A percentile compares a stretch with the other conserved stretches of the same genome.
Conservation (phyloP, 345 rosid genomes). For the Orychophragmus violaceus region DNA sequence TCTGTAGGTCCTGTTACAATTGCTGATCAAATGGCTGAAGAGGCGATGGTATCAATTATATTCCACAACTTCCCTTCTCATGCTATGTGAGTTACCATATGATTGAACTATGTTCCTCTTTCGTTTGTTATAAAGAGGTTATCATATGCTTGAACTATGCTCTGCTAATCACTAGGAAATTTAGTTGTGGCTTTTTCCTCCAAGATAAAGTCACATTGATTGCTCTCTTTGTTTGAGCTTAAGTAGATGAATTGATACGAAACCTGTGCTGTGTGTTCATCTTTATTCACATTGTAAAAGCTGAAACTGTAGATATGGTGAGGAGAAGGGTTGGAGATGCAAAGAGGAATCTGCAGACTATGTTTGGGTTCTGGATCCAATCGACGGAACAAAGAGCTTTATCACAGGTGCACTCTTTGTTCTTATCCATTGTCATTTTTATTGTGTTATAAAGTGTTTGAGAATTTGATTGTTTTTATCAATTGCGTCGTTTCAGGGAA, state of each 20-base stretch:
- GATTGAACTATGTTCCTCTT: neutral
- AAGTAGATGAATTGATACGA: neutral
- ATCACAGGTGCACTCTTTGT: constrained; percentile 56
- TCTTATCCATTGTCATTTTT: neutral
- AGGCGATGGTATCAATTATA: constrained; percentile 73
- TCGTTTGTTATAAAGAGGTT: neutral
- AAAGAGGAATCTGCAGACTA: constrained; percentile 66
- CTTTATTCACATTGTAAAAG: neutral
- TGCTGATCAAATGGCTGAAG: constrained; percentile 91
- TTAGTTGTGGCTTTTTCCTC: neutral
- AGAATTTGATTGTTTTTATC: neutral
- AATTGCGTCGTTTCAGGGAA: constrained; percentile 53
- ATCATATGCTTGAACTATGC: neutral
- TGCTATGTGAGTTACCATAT: constrained; percentile 73
- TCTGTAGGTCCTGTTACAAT: constrained; percentile 93
- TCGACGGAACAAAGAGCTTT: constrained; percentile 94
- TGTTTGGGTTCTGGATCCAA: constrained; percentile 98
- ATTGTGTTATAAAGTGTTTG: neutral
- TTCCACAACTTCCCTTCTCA: constrained; percentile 76
- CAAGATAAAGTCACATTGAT: neutral
- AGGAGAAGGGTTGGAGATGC: constrained; percentile 98
- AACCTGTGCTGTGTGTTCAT: neutral
- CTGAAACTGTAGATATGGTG: constrained; percentile 65
- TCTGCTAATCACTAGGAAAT: neutral
- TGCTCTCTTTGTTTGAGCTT: neutral